These are phyloP conservation scores for Combretum micranthum DNA, from an alignment of 345 rosid species.

Conservation along the genomic window DNA sequence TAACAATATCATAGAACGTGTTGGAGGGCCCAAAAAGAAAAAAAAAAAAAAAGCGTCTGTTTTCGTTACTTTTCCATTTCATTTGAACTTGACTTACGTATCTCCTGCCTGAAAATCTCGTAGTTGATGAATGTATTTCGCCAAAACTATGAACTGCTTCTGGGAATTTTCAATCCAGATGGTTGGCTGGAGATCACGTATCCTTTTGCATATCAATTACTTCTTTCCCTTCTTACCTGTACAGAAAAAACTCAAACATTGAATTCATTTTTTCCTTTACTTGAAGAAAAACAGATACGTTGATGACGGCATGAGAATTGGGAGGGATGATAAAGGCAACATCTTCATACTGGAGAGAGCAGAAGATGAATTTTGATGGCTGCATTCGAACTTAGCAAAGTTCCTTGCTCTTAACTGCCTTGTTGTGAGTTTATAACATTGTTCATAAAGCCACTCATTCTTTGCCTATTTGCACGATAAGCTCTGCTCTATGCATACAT, in stretches of 20 bases:
- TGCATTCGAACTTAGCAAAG: too few species aligned
- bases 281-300: slow-evolving; percentile 45
- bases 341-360: slow-evolving; percentile 66
- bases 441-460: too few species aligned
- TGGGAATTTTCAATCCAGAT: slow-evolving; percentile 68
- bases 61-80: not conserved
- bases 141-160: slow-evolving; percentile 62
- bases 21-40: too few species aligned
- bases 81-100: not conserved
- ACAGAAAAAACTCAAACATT: not conserved
- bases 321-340: slow-evolving; percentile 79
- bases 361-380: slow-evolving; percentile 10
- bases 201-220: slow-evolving; percentile 25
- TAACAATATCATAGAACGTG: too few species aligned
- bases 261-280: slow-evolving; percentile 24
- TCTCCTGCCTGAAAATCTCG: slow-evolving; percentile 3
- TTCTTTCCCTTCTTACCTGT: not conserved
- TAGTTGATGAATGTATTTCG: slow-evolving; percentile 74
- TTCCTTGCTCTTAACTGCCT: too few species aligned
- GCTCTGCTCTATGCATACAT: too few species aligned
- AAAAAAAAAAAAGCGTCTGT: too few species aligned
- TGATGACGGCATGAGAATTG: slow-evolving; percentile 63
- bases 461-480: too few species aligned
- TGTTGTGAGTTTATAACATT: too few species aligned
- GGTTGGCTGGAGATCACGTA: slow-evolving; percentile 92